Conservation (phyloP, 1,284 basidiomycete species). For the Schizophyllum amplum region DNA sequence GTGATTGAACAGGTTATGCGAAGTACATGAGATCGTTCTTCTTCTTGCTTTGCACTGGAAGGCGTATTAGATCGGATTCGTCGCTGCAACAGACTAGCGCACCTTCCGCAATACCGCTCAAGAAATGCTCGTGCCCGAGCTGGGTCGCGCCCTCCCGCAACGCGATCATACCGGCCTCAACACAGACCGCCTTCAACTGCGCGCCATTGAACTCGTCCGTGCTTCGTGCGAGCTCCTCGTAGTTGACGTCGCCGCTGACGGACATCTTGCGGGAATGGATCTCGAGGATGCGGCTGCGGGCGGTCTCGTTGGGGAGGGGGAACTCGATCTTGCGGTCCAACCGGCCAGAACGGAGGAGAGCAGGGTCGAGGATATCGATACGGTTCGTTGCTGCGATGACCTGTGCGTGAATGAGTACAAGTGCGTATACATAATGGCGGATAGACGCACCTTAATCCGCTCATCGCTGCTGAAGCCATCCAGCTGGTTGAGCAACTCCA, state of each 20-base stretch:
- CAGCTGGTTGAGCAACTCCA: constrained; percentile 97
- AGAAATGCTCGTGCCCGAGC: constrained; percentile 88
- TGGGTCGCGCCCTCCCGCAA: constrained; percentile 89
- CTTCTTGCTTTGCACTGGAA: constrained; percentile 88
- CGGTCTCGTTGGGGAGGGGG: constrained; percentile 89
- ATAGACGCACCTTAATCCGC: constrained; percentile 77
- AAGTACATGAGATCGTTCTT: constrained; percentile 93
- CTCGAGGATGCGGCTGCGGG: constrained; percentile 91
- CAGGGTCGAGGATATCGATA: constrained; percentile 98
- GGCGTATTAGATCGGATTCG: constrained; percentile 13
- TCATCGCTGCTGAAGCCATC: constrained; percentile 97
- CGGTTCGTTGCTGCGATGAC: constrained; percentile 98
- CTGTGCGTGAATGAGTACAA: constrained; percentile 31
- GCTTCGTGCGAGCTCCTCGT: constrained; percentile 80
- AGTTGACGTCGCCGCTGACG: constrained; percentile 77
- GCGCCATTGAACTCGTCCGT: constrained; percentile 99
- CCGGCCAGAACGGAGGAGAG: constrained; percentile 94
- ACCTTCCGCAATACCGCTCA: constrained; percentile 90
- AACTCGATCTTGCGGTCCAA: constrained; percentile 99
- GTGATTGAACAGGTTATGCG: constrained; percentile 40
- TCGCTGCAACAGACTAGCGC: constrained; percentile 18
- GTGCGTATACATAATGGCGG: constrained; percentile 4
- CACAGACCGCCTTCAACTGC: constrained; percentile 91
- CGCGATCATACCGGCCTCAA: constrained; percentile 98
- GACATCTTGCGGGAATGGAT: constrained; percentile 98